phyloP scores from a whole-genome alignment of 352 stramenopile species.

The Globisporangium nagaii region DNA sequence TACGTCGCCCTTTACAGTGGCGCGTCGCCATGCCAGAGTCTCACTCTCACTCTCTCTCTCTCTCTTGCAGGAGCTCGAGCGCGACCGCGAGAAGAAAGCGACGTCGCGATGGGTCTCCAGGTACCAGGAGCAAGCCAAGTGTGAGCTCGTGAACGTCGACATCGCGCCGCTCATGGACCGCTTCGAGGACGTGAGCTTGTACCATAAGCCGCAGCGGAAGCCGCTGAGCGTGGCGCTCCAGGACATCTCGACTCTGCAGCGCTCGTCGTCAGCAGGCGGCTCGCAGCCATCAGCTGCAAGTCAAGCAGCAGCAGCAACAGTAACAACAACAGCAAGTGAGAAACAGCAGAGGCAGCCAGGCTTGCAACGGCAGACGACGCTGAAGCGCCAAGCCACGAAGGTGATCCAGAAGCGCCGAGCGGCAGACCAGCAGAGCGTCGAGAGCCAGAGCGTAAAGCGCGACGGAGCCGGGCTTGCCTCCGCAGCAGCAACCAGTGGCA shows the following conservation, averaged over 20 bases:
- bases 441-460: background rate
- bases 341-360: background rate
- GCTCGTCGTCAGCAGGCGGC: background rate
- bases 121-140: slow-evolving; percentile 28
- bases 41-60: too few relatives aligned
- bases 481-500: too few relatives aligned
- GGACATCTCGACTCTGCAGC: slow-evolving; percentile 14
- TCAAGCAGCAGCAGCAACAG: background rate
- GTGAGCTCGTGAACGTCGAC: slow-evolving; percentile 23
- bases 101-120: slow-evolving; percentile 3
- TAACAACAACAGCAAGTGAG: background rate
- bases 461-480: too few relatives aligned
- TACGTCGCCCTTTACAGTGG: too few relatives aligned
- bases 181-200: slow-evolving; percentile 28
- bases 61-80: slow-evolving; percentile 1
- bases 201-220: slow-evolving; percentile 28
- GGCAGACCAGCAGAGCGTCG: background rate
- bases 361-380: background rate
- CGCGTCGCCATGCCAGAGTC: too few relatives aligned
- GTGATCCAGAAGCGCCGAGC: slow-evolving; percentile 11
- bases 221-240: slow-evolving; percentile 22
- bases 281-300: background rate
- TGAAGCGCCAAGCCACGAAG: slow-evolving; percentile 14
- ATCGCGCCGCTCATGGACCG: slow-evolving; percentile 23
- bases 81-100: background rate